Conservation (phyloP, 441 rosid genomes). For the Bruguiera hainesii region DNA sequence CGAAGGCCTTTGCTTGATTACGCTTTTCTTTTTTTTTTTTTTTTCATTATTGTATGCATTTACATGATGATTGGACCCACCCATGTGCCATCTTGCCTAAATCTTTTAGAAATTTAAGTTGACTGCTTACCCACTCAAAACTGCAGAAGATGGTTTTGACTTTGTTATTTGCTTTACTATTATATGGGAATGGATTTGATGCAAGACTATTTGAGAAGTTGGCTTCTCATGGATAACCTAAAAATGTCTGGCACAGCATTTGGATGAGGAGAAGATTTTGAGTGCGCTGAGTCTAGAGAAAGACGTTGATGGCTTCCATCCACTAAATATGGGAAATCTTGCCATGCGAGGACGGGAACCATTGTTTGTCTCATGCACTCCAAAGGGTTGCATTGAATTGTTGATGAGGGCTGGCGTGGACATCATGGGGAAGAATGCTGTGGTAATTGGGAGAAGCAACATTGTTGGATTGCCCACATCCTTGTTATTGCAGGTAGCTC, state of each 20-base stretch:
- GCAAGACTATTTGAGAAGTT: constrained; percentile 25
- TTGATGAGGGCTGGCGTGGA: constrained; percentile 66
- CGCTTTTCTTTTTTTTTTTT: no score
- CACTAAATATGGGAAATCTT: constrained; percentile 75
- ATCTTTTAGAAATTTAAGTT: background rate
- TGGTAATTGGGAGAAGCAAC: constrained; percentile 85
- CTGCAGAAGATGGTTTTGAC: background rate
- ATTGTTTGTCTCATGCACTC: constrained; percentile 71
- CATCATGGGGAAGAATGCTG: constrained; percentile 69
- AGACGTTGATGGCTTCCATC: constrained; percentile 95
- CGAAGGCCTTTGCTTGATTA: no score
- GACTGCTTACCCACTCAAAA: background rate
- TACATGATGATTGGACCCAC: no score
- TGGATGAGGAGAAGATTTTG: constrained; percentile 73
- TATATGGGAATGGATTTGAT: constrained; percentile 17
- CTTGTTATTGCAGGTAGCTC: constrained; percentile 70
- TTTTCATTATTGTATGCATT: no score
- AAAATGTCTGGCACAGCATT: constrained; percentile 55
- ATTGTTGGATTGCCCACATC: constrained; percentile 77
- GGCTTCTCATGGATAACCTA: constrained; percentile 24
- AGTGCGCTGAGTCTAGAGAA: constrained; percentile 61
- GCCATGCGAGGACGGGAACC: constrained; percentile 95
- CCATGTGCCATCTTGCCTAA: background rate
- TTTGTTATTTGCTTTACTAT: constrained; percentile 12
- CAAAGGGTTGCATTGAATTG: constrained; percentile 82